Evolutionary conservation across 768 basidiomycete species (phyloP), one percentile per base, ranked within the genome.

Genomic region (Suillus brevipes): DNA sequence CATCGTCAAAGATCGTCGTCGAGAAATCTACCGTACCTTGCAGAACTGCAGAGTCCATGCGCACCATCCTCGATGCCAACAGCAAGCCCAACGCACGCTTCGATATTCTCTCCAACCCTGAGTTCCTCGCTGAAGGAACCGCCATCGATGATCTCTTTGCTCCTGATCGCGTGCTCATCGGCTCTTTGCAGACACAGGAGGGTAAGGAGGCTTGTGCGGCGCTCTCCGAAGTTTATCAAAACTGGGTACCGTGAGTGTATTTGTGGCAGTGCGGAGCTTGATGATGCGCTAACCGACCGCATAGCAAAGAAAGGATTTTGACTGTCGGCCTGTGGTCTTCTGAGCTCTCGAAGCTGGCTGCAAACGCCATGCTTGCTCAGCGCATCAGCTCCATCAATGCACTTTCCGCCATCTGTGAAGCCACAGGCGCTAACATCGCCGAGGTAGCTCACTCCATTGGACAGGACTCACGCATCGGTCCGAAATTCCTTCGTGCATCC

Each of bases 21-120:
- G 97, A 99, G 76, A 99, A 99, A 79, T 99, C 97, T 18, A 99
- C 97, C 6, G 97, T 99, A 10, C 97, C 97, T 45, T 98, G 95
- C 82, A 90, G 97, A 68, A 99, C 97, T 8, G 97, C 97, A 66
- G 94, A 97, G 79, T 97, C 96, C 23, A 99, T 99, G 97, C 94
- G 97, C 72, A 97, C 94, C 62, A 98, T 99, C 78, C 89, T 99
- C 62, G 96, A 99, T 79, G 95, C 97, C 70, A 99, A 99, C 84
- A 97, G 97, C 45, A 94, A 89, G 74, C 88, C 91, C 64, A 89
- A 89, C 71, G 90, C 90, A 79, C 88, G 87, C 65, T 99, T 99
- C 74, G 95, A 99, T 75, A 99, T 99, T 75, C 90, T 99, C 69
- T 99, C 97, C 73, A 99, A 99, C 83, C 97, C 97, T 64, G 97